Percentiles rank a stretch among this genome's conserved stretches.
phyloP scores from a whole-genome alignment of 768 basidiomycete species.

The Pisolithus sp. region DNA sequence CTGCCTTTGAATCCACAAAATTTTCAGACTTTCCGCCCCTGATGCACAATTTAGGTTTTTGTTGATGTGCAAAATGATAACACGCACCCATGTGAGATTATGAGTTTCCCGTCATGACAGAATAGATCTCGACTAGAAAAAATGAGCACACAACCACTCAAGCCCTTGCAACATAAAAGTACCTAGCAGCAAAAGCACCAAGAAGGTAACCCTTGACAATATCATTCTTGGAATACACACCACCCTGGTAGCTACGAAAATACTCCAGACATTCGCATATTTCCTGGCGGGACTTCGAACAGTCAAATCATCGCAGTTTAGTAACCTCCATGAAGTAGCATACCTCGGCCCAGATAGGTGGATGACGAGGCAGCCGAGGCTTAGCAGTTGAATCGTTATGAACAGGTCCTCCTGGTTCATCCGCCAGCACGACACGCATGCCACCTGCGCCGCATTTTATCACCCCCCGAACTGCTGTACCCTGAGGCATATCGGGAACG shows the following conservation, averaged over 20 bases:
- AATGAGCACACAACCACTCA: slow-evolving; percentile 6
- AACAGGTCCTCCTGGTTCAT: background rate
- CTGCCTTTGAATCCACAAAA: slow-evolving; percentile 34
- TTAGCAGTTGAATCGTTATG: slow-evolving; percentile 7
- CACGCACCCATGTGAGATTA: slow-evolving; percentile 79
- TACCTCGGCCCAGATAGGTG: slow-evolving; percentile 43
- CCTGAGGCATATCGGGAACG: too few species aligned
- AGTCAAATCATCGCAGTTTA: background rate
- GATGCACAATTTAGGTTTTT: slow-evolving; percentile 1
- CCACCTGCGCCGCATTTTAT: too few species aligned
- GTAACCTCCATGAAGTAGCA: slow-evolving; percentile 5
- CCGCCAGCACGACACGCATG: background rate
- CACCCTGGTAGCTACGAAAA: slow-evolving; percentile 67
- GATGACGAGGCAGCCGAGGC: slow-evolving; percentile 21
- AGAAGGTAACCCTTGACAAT: slow-evolving; percentile 72
- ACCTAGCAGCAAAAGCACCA: slow-evolving; percentile 65
- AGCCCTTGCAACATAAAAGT: slow-evolving; percentile 9
- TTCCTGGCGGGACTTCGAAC: slow-evolving; percentile 68
- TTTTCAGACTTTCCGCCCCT: slow-evolving; percentile 71
- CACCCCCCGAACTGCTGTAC: too few species aligned
- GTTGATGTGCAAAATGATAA: background rate
- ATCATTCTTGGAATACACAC: slow-evolving; percentile 61
- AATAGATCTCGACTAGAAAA: slow-evolving; percentile 60
- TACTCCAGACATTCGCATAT: slow-evolving; percentile 74
- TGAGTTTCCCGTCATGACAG: slow-evolving; percentile 55